Evolutionary conservation across 495 filamentous ascomycete species (phyloP).

Genomic region (Massariosphaeria phaeospora): DNA sequence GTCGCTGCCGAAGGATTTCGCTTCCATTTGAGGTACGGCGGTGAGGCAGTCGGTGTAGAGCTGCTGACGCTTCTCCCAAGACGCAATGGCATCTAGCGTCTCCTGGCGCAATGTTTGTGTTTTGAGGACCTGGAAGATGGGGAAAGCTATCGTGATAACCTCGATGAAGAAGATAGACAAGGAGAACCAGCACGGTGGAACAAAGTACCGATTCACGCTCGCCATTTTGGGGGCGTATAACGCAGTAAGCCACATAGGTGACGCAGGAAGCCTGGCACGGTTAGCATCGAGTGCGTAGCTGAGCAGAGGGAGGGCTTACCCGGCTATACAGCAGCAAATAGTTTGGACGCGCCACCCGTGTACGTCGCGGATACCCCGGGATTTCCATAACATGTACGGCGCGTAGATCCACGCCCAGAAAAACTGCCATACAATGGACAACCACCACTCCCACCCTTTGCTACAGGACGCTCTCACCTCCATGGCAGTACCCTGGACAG

Average conservation of each 20-base stretch:
- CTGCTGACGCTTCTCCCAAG: conserved; percentile 40
- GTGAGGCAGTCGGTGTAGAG: conserved; percentile 26
- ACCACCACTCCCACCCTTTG: conserved; percentile 63
- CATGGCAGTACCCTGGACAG: conserved; percentile 40
- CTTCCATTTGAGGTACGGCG: conserved; percentile 32
- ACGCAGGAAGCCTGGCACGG: conserved; percentile 53
- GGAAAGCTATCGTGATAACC: conserved; percentile 9
- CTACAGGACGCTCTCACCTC: conserved; percentile 34
- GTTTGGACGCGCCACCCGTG: conserved; percentile 66
- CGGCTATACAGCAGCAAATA: conserved; percentile 53
- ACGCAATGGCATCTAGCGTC: conserved; percentile 45
- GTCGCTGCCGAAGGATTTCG: conserved; percentile 32
- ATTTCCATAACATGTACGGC: conserved; percentile 45
- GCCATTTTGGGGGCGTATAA: conserved; percentile 55
- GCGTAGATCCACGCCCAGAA: conserved; percentile 60
- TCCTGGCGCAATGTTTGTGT: conserved; percentile 4
- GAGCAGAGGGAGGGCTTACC: conserved; percentile 37
- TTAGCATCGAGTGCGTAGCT: conserved; percentile 2
- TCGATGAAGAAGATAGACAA: conserved; percentile 35
- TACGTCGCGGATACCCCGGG: conserved; percentile 55
- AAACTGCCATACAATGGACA: conserved; percentile 59
- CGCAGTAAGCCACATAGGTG: conserved; percentile 61
- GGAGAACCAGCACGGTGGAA: conserved; percentile 56
- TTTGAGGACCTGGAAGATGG: conserved; percentile 17
- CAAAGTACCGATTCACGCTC: conserved; percentile 51